Percentiles rank a stretch among this genome's conserved stretches.
Conservation (phyloP, 2,329 filamentous ascomycete genomes). For the Pseudogymnoascus sp. region DNA sequence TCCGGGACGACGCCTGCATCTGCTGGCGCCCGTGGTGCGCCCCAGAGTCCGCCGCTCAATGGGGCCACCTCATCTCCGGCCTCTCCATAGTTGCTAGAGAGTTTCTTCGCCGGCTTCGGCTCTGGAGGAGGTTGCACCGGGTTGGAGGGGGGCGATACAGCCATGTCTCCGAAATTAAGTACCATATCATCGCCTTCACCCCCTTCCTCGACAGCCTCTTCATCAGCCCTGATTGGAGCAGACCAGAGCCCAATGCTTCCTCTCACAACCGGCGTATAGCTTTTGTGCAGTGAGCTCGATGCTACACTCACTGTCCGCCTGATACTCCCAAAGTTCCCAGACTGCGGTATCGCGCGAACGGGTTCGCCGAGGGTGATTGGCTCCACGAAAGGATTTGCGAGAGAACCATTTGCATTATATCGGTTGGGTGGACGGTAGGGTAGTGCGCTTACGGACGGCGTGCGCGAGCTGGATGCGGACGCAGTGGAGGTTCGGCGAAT, state of each 20-base stretch:
- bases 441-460: constrained; percentile 13
- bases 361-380: not conserved
- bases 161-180: constrained; percentile 38
- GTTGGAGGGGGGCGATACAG: not conserved
- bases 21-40: constrained; percentile 39
- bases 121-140: not conserved
- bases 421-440: constrained; percentile 4
- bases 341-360: not conserved
- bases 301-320: constrained; percentile 26
- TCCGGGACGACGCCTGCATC: constrained; percentile 33
- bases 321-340: constrained; percentile 25
- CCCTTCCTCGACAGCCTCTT: constrained; percentile 42
- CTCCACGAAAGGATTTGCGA: constrained; percentile 5
- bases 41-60: constrained; percentile 33
- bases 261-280: constrained; percentile 20
- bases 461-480: constrained; percentile 31
- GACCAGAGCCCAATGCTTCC: constrained; percentile 43
- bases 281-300: constrained; percentile 16
- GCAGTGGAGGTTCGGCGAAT: constrained; percentile 42
- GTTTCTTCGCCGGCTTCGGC: not conserved
- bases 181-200: constrained; percentile 33
- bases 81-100: constrained; percentile 13
- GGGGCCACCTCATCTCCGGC: constrained; percentile 31
- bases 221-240: constrained; percentile 35
- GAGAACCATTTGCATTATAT: not conserved